Evolutionary conservation across 2,329 filamentous ascomycete genomes (phyloP), one percentile per base, ranked within the genome.

Genomic region (Lachnellula suecica): DNA sequence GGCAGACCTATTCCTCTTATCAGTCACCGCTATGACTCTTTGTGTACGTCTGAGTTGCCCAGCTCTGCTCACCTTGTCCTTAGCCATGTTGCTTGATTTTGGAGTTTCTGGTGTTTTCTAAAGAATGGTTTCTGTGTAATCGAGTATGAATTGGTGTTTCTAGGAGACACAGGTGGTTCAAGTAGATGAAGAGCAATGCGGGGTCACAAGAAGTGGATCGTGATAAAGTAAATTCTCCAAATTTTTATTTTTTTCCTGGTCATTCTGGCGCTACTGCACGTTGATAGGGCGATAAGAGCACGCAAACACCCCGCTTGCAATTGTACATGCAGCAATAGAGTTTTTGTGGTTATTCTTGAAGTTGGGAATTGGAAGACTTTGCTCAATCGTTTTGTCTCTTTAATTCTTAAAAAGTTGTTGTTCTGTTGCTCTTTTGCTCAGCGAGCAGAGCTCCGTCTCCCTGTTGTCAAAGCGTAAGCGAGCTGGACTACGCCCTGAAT

Each of bases 1-100:
- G 68, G 63, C 70, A 72, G 60, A 72, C 70, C 70, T 72, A 46
- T 40, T 27, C 44, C 41, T 34, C 43, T 19, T 35, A 19, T 51
- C 37, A 59, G 46, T 37, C 25, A 24, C 1, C 20, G 45, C 13
- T 23, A 8, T 45, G 23, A 27, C 43, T 29, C 27, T 7, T 9
- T 8, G 35, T 46, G 20, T 48, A 47, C 40, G 47, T 35, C 34
- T 51, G 41, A 11, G 29, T 34, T 47, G 44, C 23, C 24, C 25
- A 24, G 37, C 7, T 19, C 20, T 43, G 20, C 41, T 41, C 29
- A 53, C 51, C 47, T 50, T 53, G 6, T 53, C 35, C 27, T 53
- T 53, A 6, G 47, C 51, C 51, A 53, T 53, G 29, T 17, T 45
- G 49, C 11, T 8, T 31, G 45, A 19, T 25, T 40, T 46, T 34